Base-by-base conservation (phyloP, 2,329 filamentous ascomycete genomes). In the Teratosphaeria viscida region DNA sequence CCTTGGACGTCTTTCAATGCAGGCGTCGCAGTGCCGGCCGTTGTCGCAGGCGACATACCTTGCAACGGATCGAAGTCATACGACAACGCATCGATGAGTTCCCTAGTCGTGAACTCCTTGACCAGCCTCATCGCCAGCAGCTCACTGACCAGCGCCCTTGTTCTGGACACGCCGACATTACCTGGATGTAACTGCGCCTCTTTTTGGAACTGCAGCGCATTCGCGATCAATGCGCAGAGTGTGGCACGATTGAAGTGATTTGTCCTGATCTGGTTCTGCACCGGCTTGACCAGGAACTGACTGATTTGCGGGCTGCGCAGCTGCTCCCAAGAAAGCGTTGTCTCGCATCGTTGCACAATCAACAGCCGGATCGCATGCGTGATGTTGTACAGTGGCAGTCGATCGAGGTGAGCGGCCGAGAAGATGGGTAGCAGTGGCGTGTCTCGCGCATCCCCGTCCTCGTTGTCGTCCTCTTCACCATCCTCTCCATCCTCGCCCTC, bases 11-110 rank as follows among this genome's bases (percentile, higher is more conserved):
- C 66, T 5, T 19, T 60, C 56, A 43, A 59, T 37, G 29, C 56
- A 52, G 57, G 60, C 52, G 27, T 60, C 32, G 47, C 60, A 54
- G 12, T 57, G 49, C 72, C 77, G 73, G 5, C 72, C 64, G 73
- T 57, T 68, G 75, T 59, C 56, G 78, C 69, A 68, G 79, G 79
- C 2, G 84, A 79, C 47, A 94, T 79, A 8, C 92, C 92, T 72
- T 96, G 91, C 0, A 96, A 80, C 0, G 92, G 92, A 71, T 94
- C 90, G 72, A 96, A 96, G 72, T 96, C 92, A 74, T 96, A 96
- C 29, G 90, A 95, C 49, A 97, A 79, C 3, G 90, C 91, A 77
- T 97, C 92, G 66, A 96, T 95, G 66, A 97, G 81, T 74, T 96
- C 92, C 60, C 91, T 81, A 0, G 90, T 95, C 23, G 83, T 86